Evolutionary conservation across 1,284 basidiomycete genomes (phyloP), one percentile per base, ranked within the genome.

Genomic region (Rhodotorula sp.): DNA sequence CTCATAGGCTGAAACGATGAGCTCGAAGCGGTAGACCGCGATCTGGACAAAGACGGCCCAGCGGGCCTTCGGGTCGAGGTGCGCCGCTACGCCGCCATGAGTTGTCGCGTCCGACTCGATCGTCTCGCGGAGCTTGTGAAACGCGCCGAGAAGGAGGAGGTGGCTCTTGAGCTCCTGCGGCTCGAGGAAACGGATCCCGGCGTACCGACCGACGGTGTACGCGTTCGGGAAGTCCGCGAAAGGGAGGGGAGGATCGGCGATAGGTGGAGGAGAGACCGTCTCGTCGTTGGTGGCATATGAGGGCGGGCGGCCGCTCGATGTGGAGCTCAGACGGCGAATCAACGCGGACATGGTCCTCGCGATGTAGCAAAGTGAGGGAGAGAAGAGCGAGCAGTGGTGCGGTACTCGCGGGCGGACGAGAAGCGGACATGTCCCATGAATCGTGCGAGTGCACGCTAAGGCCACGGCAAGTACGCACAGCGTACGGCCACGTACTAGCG

Each of bases 301-400:
- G 25, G 55, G 55, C 36, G 55, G 55, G 55, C 36, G 55, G 36
- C 39, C 37, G 36, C 78, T 80, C 10, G 79, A 76, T 29, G 76
- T 54, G 2, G 50, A 29, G 27, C 27, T 29, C n/a, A 29, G 15
- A 13, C 50, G 50, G n/a, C 50, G 50, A 1, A 51, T 27, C 3
- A 51, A n/a, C 34, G 21, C 21, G 22, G 29, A 12, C 61, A 71
- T 74, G 67, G 69, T 69, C 61, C 36, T 53, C 3, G 27, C 13
- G 50, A 7, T 7, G 27, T 29, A n/a, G 27, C n/a, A 9, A 25
- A 25, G 8, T 15, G 9, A 44, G 44, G 21, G 44, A 19, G 10
- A 44, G 44, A 44, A 44, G 44, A 44, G 44, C 10, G 44, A 44
- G 44, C 44, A n/a, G 44, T 4, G 44, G 21, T 12, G 44, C 8